phyloP scores from a whole-genome alignment of 306 rosid genomes.

The Erythrophleum fordii region DNA sequence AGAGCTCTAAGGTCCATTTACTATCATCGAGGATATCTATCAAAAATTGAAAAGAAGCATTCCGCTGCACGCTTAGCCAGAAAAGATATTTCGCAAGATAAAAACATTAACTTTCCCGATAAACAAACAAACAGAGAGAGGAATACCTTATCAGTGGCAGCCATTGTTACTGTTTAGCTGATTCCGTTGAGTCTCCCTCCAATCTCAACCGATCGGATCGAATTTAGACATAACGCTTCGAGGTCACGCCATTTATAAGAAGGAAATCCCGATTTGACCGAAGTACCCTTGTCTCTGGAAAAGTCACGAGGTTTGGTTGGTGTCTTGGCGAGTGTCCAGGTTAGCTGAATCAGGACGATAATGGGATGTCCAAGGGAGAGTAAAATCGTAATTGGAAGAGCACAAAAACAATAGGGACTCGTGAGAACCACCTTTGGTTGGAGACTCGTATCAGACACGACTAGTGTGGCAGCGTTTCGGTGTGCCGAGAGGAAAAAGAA shows the following conservation, averaged over 20 bases:
- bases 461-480: neutral
- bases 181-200: neutral
- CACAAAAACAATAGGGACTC: neutral
- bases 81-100: neutral
- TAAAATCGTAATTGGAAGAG: neutral
- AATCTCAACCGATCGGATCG: neutral
- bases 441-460: neutral
- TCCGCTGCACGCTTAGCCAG: neutral
- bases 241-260: neutral
- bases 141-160: constrained; percentile 37
- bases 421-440: neutral
- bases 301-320: too few relatives aligned
- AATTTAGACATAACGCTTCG: neutral
- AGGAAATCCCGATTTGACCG: neutral
- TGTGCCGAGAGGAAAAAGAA: too few relatives aligned
- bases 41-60: neutral
- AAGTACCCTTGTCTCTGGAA: neutral
- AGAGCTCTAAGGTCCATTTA: neutral
- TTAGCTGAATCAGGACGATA: neutral
- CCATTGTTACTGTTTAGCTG: constrained; percentile 16
- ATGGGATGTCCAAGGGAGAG: neutral
- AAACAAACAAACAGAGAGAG: neutral
- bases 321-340: neutral
- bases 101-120: neutral
- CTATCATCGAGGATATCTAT: neutral